phyloP scores from a whole-genome alignment of 805 yeast species.

The Yarrowia bubula region DNA sequence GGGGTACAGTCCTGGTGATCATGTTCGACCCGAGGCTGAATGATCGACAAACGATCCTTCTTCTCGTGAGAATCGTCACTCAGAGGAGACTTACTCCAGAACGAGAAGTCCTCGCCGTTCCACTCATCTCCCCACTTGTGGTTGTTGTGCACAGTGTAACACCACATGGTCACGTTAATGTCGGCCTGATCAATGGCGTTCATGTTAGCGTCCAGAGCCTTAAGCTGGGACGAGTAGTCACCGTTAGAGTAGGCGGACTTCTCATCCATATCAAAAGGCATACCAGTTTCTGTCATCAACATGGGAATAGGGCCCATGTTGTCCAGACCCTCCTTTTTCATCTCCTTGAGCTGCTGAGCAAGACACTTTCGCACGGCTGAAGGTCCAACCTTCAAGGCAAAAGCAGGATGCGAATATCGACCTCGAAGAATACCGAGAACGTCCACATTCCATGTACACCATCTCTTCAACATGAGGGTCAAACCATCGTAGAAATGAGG shows the following conservation, averaged over 20 bases:
- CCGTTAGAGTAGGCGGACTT: constrained; percentile 64
- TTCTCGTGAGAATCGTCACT: constrained; percentile 2
- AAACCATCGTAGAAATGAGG: constrained; percentile 93
- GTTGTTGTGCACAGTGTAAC: constrained; percentile 65
- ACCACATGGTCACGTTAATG: constrained; percentile 79
- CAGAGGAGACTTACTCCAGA: constrained; percentile 60
- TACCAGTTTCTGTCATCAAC: constrained; percentile 84
- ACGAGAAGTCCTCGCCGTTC: constrained; percentile 89
- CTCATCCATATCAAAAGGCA: constrained; percentile 91
- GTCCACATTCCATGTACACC: constrained; percentile 85
- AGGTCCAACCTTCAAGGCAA: constrained; percentile 69
- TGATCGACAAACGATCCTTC: neutral
- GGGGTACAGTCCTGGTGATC: constrained; percentile 18
- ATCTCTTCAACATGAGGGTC: constrained; percentile 81
- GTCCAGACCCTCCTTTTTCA: constrained; percentile 58
- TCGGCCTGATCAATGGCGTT: constrained; percentile 71
- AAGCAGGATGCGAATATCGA: constrained; percentile 67
- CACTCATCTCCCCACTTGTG: constrained; percentile 86
- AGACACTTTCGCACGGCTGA: constrained; percentile 66
- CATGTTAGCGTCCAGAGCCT: constrained; percentile 77
- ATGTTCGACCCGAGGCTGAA: neutral
- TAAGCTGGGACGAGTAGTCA: constrained; percentile 64
- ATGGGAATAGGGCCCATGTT: constrained; percentile 68
- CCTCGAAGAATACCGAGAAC: constrained; percentile 81
- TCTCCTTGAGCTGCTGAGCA: constrained; percentile 59